Percentiles rank a stretch among this genome's conserved stretches.
Conservation (phyloP, 2,329 filamentous ascomycete species). For the Fusarium coicis region DNA sequence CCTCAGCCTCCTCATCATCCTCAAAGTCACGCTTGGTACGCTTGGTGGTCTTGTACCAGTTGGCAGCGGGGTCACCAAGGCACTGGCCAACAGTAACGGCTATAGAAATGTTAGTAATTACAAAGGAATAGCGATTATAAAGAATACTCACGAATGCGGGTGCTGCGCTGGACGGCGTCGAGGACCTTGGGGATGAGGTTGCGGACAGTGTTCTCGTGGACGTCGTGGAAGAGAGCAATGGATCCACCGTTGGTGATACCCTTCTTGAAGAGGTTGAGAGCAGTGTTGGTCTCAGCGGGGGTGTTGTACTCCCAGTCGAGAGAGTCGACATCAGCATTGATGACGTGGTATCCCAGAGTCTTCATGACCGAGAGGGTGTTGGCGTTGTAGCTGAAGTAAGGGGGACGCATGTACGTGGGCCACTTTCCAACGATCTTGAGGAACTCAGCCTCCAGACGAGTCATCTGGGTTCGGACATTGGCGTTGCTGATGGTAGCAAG, state of each 20-base stretch:
- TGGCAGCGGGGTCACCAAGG: conserved; percentile 31
- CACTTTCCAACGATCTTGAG: conserved; percentile 46
- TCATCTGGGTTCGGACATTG: conserved; percentile 48
- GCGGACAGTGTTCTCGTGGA: conserved; percentile 53
- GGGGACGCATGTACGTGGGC: conserved; percentile 52
- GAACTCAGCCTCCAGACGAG: conserved; percentile 50
- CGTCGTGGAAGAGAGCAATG: conserved; percentile 61
- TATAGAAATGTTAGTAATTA: conserved; percentile 38
- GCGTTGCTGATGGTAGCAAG: conserved; percentile 45
- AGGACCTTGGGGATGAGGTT: conserved; percentile 28
- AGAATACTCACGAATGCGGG: conserved; percentile 16
- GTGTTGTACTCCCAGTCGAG: conserved; percentile 60
- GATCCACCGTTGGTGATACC: conserved; percentile 48
- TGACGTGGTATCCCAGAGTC: conserved; percentile 60
- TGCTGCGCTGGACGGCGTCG: conserved; percentile 20
- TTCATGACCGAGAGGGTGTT: conserved; percentile 46
- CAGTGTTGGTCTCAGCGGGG: conserved; percentile 31
- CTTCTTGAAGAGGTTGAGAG: conserved; percentile 42
- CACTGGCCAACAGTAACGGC: conserved; percentile 44
- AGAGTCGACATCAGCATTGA: conserved; percentile 66
- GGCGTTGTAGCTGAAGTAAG: conserved; percentile 51
- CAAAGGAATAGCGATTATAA: too few relatives aligned
- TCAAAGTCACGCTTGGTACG: conserved; percentile 28
- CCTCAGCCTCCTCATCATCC: conserved; percentile 2
- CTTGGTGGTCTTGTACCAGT: conserved; percentile 31